Evolutionary conservation across 495 filamentous ascomycete genomes (phyloP).

Genomic region (Penicillium samsonianum): DNA sequence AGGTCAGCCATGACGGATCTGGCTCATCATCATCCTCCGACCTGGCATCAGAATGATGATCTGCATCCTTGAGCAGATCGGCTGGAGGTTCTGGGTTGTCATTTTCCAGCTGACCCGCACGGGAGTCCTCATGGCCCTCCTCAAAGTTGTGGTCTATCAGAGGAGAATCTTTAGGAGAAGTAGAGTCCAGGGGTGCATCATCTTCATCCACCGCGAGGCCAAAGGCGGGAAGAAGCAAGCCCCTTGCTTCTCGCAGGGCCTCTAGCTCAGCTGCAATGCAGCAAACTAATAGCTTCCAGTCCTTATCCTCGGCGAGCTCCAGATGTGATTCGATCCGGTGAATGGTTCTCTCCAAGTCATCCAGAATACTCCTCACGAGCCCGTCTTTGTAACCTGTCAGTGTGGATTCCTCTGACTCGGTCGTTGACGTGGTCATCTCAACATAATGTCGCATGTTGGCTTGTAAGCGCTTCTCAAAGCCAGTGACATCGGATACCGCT

Average conservation of each 20-base stretch:
- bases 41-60: constrained; percentile 27
- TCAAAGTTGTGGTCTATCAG: constrained; percentile 8
- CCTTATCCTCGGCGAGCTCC: constrained; percentile 48
- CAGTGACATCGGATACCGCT: constrained; percentile 59
- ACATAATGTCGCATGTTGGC: constrained; percentile 52
- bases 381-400: constrained; percentile 26
- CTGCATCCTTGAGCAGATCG: constrained; percentile 40
- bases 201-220: constrained; percentile 20
- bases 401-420: constrained; percentile 13
- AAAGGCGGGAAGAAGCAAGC: constrained; percentile 56
- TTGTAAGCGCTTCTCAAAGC: constrained; percentile 67
- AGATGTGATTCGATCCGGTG: constrained; percentile 40
- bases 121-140: constrained; percentile 1
- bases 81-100: constrained; percentile 43
- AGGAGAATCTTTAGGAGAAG: constrained; percentile 6
- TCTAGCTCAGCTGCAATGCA: constrained; percentile 88
- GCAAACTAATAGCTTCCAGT: constrained; percentile 87
- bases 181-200: constrained; percentile 8
- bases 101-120: constrained; percentile 25
- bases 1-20: constrained; percentile 50
- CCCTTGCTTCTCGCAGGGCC: constrained; percentile 70
- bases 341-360: constrained; percentile 46
- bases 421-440: constrained; percentile 26
- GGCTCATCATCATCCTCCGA: constrained; percentile 53
- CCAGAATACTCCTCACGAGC: constrained; percentile 38